These are phyloP conservation scores for Eimeria praecox DNA, from an alignment of 169 alveolate species.

Conservation along the genomic window DNA sequence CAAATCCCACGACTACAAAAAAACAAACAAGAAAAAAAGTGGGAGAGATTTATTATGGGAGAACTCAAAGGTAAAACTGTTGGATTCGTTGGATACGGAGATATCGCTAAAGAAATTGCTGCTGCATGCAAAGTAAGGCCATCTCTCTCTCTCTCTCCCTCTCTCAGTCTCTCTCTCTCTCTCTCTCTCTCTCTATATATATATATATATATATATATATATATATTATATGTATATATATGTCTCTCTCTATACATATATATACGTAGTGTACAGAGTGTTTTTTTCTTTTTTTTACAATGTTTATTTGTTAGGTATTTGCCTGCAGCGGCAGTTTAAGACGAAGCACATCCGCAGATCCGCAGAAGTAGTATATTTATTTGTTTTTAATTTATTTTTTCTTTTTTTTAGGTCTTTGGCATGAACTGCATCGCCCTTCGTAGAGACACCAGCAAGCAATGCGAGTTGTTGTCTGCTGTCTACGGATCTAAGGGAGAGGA, in stretches of 20 bases:
- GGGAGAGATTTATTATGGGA: slow-evolving; percentile 83
- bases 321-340: too few relatives aligned
- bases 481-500: neutral
- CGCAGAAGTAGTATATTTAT: too few relatives aligned
- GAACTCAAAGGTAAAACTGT: slow-evolving; percentile 83
- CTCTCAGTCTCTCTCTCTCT: neutral
- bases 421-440: slow-evolving; percentile 50
- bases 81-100: slow-evolving; percentile 87
- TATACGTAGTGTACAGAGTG: too few relatives aligned
- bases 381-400: neutral
- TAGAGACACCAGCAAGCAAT: neutral
- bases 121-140: slow-evolving; percentile 35
- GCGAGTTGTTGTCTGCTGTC: neutral
- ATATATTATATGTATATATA: neutral
- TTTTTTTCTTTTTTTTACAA: too few relatives aligned
- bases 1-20: slow-evolving; percentile 64
- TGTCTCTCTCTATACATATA: too few relatives aligned
- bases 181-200: too few relatives aligned
- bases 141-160: neutral
- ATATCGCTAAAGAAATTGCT: slow-evolving; percentile 84
- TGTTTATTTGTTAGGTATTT: too few relatives aligned
- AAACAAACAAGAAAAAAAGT: neutral
- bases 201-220: neutral
- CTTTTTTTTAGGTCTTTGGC: neutral
- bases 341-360: too few relatives aligned